Evolutionary conservation across 2,329 filamentous ascomycete species (phyloP).

Genomic region (Xylaria sp.): DNA sequence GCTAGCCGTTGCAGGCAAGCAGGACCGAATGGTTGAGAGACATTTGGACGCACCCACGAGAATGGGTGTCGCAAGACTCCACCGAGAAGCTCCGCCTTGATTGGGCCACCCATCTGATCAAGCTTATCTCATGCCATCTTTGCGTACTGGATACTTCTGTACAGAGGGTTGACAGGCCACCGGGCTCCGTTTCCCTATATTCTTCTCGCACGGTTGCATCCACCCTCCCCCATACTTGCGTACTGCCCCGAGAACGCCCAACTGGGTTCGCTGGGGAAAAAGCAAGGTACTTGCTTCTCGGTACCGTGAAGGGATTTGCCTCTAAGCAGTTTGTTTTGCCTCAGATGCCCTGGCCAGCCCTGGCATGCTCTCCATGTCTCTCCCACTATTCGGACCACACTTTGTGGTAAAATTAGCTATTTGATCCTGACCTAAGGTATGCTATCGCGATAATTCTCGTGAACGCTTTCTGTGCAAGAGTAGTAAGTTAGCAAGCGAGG

Average conservation of each 20-base stretch:
- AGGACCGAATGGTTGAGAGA: conserved; percentile 32
- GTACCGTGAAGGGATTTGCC: conserved; percentile 1
- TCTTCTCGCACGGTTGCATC: conserved; percentile 34
- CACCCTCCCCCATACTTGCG: conserved; percentile 16
- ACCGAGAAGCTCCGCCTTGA: conserved; percentile 10
- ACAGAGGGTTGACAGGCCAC: conserved; percentile 22
- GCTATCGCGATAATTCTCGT: neutral
- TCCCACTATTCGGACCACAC: neutral
- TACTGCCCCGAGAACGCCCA: conserved; percentile 26
- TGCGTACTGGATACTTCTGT: neutral
- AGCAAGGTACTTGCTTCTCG: neutral
- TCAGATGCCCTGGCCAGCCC: neutral
- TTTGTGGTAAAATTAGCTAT: neutral
- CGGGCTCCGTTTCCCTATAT: conserved; percentile 22
- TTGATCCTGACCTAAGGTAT: neutral
- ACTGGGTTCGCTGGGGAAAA: conserved; percentile 22
- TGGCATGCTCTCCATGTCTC: neutral
- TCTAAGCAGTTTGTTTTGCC: neutral
- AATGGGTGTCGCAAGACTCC: conserved; percentile 12
- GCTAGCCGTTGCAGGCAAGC: conserved; percentile 21
- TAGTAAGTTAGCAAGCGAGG: conserved; percentile 17
- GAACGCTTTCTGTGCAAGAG: neutral
- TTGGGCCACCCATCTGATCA: conserved; percentile 34
- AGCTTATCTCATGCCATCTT: conserved; percentile 24
- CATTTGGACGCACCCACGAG: conserved; percentile 26